These are phyloP conservation scores for Crataegus laevigata DNA, from an alignment of 306 rosid species.

Conservation along the genomic window DNA sequence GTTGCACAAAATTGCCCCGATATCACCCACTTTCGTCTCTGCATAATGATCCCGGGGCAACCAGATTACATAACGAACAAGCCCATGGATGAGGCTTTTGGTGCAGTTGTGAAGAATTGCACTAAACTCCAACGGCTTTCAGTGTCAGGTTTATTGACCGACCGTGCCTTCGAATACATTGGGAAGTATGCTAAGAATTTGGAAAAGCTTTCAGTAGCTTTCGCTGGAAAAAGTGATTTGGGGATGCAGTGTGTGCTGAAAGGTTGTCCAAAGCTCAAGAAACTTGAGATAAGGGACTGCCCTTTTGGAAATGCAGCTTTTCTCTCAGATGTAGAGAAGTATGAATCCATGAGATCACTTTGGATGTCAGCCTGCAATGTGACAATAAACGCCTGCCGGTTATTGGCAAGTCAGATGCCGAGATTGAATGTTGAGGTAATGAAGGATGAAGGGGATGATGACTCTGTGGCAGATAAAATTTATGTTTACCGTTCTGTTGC, in stretches of 20 bases:
- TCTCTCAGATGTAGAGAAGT: conserved; percentile 48
- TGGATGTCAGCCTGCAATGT: conserved; percentile 43
- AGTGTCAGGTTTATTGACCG: conserved; percentile 64
- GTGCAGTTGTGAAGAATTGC: conserved; percentile 76
- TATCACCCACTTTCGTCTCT: conserved; percentile 79
- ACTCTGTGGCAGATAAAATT: conserved; percentile 41
- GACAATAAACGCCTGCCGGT: neutral
- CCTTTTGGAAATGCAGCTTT: conserved; percentile 1
- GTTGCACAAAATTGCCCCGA: conserved; percentile 75
- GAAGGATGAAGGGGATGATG: conserved; percentile 21
- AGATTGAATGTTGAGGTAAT: conserved; percentile 85
- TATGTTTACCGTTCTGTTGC: conserved; percentile 77
- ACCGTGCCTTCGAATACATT: conserved; percentile 63
- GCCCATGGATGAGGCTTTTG: conserved; percentile 81
- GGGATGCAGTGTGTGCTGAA: conserved; percentile 34
- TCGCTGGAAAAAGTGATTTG: conserved; percentile 73
- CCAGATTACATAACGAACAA: conserved; percentile 55
- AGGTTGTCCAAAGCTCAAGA: neutral
- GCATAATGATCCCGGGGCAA: conserved; percentile 64
- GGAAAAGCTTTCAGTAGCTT: conserved; percentile 82
- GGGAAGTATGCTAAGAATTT: conserved; percentile 68
- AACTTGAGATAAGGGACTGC: conserved; percentile 43
- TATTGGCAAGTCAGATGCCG: conserved; percentile 34
- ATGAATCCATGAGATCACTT: conserved; percentile 74
- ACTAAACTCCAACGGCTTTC: conserved; percentile 73